Conservation (phyloP, 257 asterid genomes). For the Cynanchum wilfordii region DNA sequence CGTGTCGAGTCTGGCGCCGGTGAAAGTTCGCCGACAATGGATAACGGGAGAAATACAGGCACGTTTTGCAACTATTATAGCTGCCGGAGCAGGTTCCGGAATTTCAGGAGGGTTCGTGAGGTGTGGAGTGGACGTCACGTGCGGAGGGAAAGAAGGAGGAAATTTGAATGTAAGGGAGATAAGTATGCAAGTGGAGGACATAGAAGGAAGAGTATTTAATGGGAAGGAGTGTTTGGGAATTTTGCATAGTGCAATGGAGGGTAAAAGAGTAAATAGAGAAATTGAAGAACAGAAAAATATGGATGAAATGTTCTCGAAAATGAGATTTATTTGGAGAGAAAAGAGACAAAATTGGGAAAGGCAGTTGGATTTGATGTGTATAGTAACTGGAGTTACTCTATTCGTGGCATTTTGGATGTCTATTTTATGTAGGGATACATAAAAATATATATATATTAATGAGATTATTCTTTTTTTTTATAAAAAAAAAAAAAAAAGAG, state of each 20-base stretch:
- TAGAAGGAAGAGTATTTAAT: conserved; percentile 51
- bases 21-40: conserved; percentile 64
- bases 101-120: conserved; percentile 31
- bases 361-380: conserved; percentile 42
- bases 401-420: conserved; percentile 42
- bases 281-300: conserved; percentile 27
- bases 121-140: conserved; percentile 54
- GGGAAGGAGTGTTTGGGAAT: conserved; percentile 57
- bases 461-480: not conserved
- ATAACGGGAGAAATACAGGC: conserved; percentile 52
- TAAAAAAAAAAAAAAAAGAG: not conserved
- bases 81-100: conserved; percentile 18
- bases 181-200: conserved; percentile 69
- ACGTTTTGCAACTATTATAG: conserved; percentile 44
- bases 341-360: conserved; percentile 41
- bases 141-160: conserved; percentile 52
- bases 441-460: no score
- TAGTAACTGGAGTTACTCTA: conserved; percentile 34
- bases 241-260: conserved; percentile 47
- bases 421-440: conserved; percentile 23
- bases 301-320: conserved; percentile 28
- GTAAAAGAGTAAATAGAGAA: conserved; percentile 40
- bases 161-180: conserved; percentile 56
- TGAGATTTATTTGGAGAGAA: conserved; percentile 33
- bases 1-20: conserved; percentile 51